These are phyloP conservation scores for Monosporascus cannonballus DNA, from an alignment of 2,329 filamentous ascomycete genomes.

Conservation along the genomic window DNA sequence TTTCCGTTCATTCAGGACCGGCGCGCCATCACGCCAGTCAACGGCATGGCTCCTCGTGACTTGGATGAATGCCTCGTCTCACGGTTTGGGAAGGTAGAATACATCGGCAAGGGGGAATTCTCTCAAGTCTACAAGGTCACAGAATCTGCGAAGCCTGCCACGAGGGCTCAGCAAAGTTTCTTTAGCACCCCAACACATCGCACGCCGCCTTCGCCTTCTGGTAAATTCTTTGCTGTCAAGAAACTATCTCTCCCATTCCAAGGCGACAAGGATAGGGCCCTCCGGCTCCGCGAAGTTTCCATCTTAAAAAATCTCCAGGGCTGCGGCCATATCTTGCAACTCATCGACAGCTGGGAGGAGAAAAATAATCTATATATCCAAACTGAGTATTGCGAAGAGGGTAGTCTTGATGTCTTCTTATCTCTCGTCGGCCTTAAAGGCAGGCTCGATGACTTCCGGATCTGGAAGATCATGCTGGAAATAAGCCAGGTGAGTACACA, in stretches of 20 bases:
- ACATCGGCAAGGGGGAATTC: conserved; percentile 84
- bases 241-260: conserved; percentile 78
- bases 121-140: conserved; percentile 84
- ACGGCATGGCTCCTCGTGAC: conserved; percentile 63
- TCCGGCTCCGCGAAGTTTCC: conserved; percentile 77
- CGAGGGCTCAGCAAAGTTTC: conserved; percentile 35
- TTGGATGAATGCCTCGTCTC: conserved; percentile 68
- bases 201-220: conserved; percentile 47
- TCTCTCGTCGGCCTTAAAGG: conserved; percentile 76
- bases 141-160: conserved; percentile 28
- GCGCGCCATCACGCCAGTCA: conserved; percentile 62
- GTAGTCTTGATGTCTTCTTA: conserved; percentile 81
- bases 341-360: conserved; percentile 83
- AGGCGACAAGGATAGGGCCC: conserved; percentile 72
- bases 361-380: conserved; percentile 88
- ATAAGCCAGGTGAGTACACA: conserved; percentile 63
- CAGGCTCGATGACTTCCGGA: conserved; percentile 90
- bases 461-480: conserved; percentile 96
- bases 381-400: conserved; percentile 94
- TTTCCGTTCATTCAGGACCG: conserved; percentile 52
- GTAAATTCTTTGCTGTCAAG: conserved; percentile 82
- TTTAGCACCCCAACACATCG: conserved; percentile 41
- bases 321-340: conserved; percentile 79
- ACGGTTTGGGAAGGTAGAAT: conserved; percentile 75
- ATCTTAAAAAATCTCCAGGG: conserved; percentile 71